These are phyloP conservation scores for Leishmania guyanensis DNA, from an alignment of 208 protist species.

Conservation along the genomic window DNA sequence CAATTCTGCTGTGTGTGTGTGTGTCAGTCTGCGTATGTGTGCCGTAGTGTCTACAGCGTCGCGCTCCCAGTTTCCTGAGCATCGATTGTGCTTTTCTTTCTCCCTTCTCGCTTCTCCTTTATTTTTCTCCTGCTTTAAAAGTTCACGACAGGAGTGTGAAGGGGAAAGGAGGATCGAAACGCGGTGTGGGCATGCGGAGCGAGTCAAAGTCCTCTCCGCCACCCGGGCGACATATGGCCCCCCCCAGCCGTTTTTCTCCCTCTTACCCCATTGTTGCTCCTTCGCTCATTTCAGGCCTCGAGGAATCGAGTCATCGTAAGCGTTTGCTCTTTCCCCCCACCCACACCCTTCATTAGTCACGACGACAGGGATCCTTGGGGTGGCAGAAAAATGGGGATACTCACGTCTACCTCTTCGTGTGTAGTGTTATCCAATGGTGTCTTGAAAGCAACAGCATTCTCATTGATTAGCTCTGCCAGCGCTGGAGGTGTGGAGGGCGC, in stretches of 20 bases:
- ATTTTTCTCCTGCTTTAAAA: not conserved
- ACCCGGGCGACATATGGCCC: not conserved
- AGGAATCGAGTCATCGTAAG: not conserved
- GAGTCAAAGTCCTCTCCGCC: not conserved
- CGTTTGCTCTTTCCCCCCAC: not conserved
- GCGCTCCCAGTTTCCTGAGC: no score
- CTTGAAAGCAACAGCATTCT: not conserved
- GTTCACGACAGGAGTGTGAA: not conserved
- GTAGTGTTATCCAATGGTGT: not conserved
- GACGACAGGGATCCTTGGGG: not conserved
- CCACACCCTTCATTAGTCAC: not conserved
- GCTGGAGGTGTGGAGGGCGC: not conserved
- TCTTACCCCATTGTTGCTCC: not conserved
- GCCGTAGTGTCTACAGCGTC: no score
- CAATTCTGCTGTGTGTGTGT: not conserved
- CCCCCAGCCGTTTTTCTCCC: not conserved
- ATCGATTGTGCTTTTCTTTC: not conserved
- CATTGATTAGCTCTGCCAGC: not conserved
- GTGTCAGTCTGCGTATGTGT: slow-evolving; percentile 1
- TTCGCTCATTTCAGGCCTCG: not conserved
- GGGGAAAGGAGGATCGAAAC: not conserved
- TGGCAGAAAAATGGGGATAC: not conserved
- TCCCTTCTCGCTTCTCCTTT: not conserved
- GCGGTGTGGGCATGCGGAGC: not conserved
- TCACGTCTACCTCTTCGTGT: not conserved